Conservation (phyloP, 768 basidiomycete genomes). For the Tricholoma bakamatsutake region DNA sequence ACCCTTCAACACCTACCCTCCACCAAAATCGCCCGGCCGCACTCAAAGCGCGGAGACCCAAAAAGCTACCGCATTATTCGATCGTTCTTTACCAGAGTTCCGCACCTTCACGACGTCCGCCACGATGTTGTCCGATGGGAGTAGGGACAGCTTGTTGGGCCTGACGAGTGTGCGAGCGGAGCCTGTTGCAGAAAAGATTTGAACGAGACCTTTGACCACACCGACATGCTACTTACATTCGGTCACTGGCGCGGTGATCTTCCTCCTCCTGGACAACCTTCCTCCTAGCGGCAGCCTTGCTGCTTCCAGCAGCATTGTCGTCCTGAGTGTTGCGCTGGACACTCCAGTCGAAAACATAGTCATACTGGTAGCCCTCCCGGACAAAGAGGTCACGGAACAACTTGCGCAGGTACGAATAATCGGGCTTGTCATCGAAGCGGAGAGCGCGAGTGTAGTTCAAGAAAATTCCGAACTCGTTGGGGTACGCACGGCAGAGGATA, state of each 20-base stretch:
- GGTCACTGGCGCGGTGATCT: conserved; percentile 73
- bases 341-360: conserved; percentile 99
- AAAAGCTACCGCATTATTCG: conserved; percentile 22
- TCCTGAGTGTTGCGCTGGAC: conserved; percentile 74
- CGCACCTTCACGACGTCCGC: conserved; percentile 39
- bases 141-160: conserved; percentile 58
- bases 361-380: conserved; percentile 97
- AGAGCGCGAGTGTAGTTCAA: conserved; percentile 98
- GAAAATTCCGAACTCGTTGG: conserved; percentile 99
- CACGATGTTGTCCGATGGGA: conserved; percentile 41
- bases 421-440: conserved; percentile 99
- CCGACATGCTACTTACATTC: conserved; percentile 56
- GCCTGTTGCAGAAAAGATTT: conserved; percentile 38
- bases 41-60: conserved; percentile 37
- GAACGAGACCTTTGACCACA: conserved; percentile 11
- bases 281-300: conserved; percentile 60
- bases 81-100: conserved; percentile 49
- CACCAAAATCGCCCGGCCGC: conserved; percentile 42
- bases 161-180: conserved; percentile 84
- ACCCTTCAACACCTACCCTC: conserved; percentile 40
- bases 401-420: conserved; percentile 99
- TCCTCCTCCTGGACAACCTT: conserved; percentile 86
- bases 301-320: conserved; percentile 48
- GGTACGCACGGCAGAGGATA: conserved; percentile 97
- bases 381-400: conserved; percentile 98